Evolutionary conservation across 1,284 basidiomycete species (phyloP).

Genomic region (Cryptococcus sp.): DNA sequence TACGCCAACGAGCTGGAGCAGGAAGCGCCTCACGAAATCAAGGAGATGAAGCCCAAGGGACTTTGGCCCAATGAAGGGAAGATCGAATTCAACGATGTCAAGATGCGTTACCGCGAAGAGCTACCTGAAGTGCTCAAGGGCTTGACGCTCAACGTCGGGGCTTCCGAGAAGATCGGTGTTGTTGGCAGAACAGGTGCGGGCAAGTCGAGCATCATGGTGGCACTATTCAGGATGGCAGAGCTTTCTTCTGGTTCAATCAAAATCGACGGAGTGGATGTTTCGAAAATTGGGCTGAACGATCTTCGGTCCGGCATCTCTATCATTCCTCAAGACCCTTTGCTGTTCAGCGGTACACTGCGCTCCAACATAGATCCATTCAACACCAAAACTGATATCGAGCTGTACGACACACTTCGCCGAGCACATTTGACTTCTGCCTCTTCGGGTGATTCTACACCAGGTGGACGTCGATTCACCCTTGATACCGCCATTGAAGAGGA

Average conservation of each 20-base stretch:
- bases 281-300: slow-evolving; percentile 58
- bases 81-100: slow-evolving; percentile 53
- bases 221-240: slow-evolving; percentile 57
- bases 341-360: slow-evolving; percentile 62
- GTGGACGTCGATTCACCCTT: slow-evolving; percentile 63
- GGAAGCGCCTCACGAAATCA: slow-evolving; percentile 71
- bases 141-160: slow-evolving; percentile 58
- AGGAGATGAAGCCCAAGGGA: slow-evolving; percentile 60
- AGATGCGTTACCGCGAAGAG: slow-evolving; percentile 57
- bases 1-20: slow-evolving; percentile 75
- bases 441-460: slow-evolving; percentile 11
- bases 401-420: slow-evolving; percentile 80
- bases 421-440: slow-evolving; percentile 64
- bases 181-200: slow-evolving; percentile 59
- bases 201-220: slow-evolving; percentile 62
- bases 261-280: slow-evolving; percentile 55
- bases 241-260: slow-evolving; percentile 51
- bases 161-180: slow-evolving; percentile 59
- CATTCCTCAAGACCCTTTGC: slow-evolving; percentile 79
- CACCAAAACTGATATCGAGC: slow-evolving; percentile 67
- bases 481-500: slow-evolving; percentile 82
- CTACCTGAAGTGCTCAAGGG: slow-evolving; percentile 60
- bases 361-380: slow-evolving; percentile 73
- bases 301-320: slow-evolving; percentile 59
- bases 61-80: slow-evolving; percentile 65